phyloP scores from a whole-genome alignment of 164 flowering plant genomes.

The Liquidambar formosana region DNA sequence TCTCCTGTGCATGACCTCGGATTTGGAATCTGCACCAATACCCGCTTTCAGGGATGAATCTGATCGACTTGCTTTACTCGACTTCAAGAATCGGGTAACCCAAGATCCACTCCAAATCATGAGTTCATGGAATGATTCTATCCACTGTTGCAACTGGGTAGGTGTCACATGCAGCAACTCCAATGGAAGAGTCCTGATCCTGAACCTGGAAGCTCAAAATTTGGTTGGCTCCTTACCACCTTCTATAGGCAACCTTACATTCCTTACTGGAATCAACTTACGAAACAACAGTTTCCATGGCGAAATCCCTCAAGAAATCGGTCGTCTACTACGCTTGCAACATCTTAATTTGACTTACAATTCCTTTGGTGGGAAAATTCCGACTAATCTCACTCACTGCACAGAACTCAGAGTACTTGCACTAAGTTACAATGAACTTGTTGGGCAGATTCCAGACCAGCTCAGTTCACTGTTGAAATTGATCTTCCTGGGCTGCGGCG shows the following conservation, averaged over 20 bases:
- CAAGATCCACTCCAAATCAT: neutral
- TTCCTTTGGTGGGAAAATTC: slow-evolving; percentile 12
- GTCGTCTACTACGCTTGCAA: slow-evolving; percentile 6
- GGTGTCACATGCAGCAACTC: slow-evolving; percentile 15
- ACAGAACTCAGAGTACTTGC: too few species aligned
- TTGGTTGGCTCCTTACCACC: slow-evolving; percentile 33
- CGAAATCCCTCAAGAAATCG: slow-evolving; percentile 20
- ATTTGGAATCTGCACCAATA: too few species aligned
- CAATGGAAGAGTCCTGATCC: slow-evolving; percentile 5
- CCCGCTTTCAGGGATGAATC: too few species aligned
- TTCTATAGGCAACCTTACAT: slow-evolving; percentile 36
- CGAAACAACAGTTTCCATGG: slow-evolving; percentile 22
- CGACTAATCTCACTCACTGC: neutral
- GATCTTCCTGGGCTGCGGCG: neutral
- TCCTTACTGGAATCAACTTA: slow-evolving; percentile 20
- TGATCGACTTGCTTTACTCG: too few species aligned
- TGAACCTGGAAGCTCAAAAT: slow-evolving; percentile 11
- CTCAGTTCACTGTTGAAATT: neutral
- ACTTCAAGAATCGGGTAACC: too few species aligned
- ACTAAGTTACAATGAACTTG: neutral
- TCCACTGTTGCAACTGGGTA: slow-evolving; percentile 27
- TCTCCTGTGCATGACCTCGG: too few species aligned
- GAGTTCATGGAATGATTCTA: slow-evolving; percentile 15
- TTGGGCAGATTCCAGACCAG: slow-evolving; percentile 15
- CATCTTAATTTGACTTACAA: slow-evolving; percentile 3